Percentiles rank a stretch among this genome's conserved stretches.
phyloP scores from a whole-genome alignment of 2,329 filamentous ascomycete species.

The Coccinonectria pachysandricola region DNA sequence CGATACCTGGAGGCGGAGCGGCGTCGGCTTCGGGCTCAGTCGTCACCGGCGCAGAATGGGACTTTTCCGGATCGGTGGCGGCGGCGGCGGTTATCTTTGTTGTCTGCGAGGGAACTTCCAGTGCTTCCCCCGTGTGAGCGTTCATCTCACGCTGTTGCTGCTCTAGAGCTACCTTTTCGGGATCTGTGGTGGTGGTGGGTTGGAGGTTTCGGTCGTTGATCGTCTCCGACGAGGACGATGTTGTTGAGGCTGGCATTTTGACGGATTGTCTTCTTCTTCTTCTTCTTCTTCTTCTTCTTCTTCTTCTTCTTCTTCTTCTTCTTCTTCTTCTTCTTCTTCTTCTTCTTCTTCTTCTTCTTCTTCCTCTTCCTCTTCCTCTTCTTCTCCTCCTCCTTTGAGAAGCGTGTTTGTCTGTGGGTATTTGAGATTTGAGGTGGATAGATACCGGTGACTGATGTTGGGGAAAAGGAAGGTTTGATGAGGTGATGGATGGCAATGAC shows the following conservation, averaged over 20 bases:
- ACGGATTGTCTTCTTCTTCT: background rate
- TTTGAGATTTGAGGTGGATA: no score
- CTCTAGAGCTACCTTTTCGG: conserved; percentile 6
- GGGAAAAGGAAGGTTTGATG: no score
- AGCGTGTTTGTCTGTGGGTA: no score
- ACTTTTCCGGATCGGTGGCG: conserved; percentile 18
- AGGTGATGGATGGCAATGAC: no score
- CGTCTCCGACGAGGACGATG: conserved; percentile 18
- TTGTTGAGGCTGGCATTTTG: conserved; percentile 15
- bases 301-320: no score
- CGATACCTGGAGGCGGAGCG: conserved; percentile 23
- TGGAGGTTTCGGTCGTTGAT: conserved; percentile 11
- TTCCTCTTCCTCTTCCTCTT: no score
- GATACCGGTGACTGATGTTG: no score
- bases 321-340: no score
- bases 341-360: conserved; percentile 5
- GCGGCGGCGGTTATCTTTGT: conserved; percentile 21
- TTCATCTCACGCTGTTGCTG: no score
- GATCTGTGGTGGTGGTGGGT: conserved; percentile 3
- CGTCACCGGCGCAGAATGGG: conserved; percentile 1
- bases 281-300: conserved; percentile 5
- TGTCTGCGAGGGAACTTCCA: conserved; percentile 7
- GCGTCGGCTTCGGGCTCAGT: conserved; percentile 6
- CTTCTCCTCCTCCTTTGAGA: no score
- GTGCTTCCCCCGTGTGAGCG: no score